Evolutionary conservation across 768 basidiomycete genomes (phyloP), one percentile per base, ranked within the genome.

Genomic region (Sarcodon aspratus): DNA sequence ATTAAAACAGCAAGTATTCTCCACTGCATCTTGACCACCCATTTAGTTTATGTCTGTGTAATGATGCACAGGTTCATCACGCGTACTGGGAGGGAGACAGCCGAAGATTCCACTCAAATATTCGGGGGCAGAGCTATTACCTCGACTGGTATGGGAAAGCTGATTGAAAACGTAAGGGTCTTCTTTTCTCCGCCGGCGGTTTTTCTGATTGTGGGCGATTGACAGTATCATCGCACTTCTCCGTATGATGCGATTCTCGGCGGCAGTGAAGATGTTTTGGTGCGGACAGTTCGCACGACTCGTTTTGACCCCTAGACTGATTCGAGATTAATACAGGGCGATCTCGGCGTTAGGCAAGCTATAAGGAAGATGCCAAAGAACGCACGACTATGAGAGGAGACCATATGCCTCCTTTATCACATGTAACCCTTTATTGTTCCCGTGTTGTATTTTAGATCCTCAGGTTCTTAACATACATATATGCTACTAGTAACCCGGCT

Each of bases 41-140:
- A 3, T 2, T 27, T 27, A 27, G 51, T 7, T 13, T 33, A 18
- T 21, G 54, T 36, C 47, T 37, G 53, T 47, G 54, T 12, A 54
- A 47, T 33, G 36, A 46, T 12, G 36, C 13, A 13, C 54, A 87
- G 85, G 61, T 85, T 78, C 56, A 76, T 86, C 32, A 80, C 85
- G 9, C 70, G 74, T 36, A 72, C 77, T 11, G 80, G 76, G 2
- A 74, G 79, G 32, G 84, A 87, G 63, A 74, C 73, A 7, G 84
- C 85, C 33, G 64, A 71, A 71, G 88, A 91, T 52, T 82, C 88
- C 6, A 80, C 83, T 1, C 83, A 87, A 63, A 76, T 95, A 34
- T 95, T 94, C 50, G 93, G 92, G 47, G 94, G 94, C 13, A 78
- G 94, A 15, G 88, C 82, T 21, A 71, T 97, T 55, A 96, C 94